A percentile compares a stretch with the other conserved stretches of the same genome.
phyloP scores from a whole-genome alignment of 2,329 filamentous ascomycete species.

The Graphilbum fragrans region DNA sequence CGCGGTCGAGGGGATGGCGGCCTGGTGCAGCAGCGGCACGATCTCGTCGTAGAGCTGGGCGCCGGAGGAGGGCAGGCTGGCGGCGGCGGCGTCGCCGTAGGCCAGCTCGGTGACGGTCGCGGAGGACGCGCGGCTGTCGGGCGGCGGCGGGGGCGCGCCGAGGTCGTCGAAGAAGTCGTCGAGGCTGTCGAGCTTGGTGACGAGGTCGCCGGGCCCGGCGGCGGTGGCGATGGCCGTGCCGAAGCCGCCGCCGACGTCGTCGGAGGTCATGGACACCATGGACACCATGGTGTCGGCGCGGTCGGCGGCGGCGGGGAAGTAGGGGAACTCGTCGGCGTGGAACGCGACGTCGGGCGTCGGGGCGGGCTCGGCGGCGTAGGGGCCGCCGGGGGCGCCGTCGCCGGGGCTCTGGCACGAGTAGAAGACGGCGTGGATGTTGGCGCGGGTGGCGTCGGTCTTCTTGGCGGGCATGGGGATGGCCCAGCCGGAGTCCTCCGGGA shows the following conservation, averaged over 20 bases:
- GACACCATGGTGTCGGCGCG: conserved; percentile 89
- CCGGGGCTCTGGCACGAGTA: conserved; percentile 68
- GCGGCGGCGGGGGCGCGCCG: conserved; percentile 15
- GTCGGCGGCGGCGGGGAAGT: conserved; percentile 54
- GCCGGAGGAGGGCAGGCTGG: conserved; percentile 42
- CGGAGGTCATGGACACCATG: no score
- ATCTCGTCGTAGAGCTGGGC: conserved; percentile 88
- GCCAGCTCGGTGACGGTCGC: conserved; percentile 51
- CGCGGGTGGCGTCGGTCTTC: conserved; percentile 73
- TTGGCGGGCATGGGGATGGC: conserved; percentile 86
- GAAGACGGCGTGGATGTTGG: conserved; percentile 92
- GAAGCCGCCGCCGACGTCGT: conserved; percentile 46
- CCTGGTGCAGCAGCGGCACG: conserved; percentile 78
- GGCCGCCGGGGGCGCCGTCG: background rate
- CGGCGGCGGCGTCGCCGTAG: conserved; percentile 33
- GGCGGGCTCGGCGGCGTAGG: conserved; percentile 32
- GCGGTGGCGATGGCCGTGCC: background rate
- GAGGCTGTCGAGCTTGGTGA: conserved; percentile 65
- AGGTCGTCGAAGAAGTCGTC: conserved; percentile 74
- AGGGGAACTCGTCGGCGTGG: conserved; percentile 76
- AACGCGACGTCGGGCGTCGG: conserved; percentile 85
- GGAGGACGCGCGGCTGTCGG: conserved; percentile 46
- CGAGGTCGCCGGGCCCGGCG: conserved; percentile 52
- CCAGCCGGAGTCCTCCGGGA: conserved; percentile 92
- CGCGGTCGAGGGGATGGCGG: conserved; percentile 61